Percentiles rank a stretch among this genome's conserved stretches.
Conservation (phyloP, 2,329 filamentous ascomycete species). For the Pyricularia pennisetigena region DNA sequence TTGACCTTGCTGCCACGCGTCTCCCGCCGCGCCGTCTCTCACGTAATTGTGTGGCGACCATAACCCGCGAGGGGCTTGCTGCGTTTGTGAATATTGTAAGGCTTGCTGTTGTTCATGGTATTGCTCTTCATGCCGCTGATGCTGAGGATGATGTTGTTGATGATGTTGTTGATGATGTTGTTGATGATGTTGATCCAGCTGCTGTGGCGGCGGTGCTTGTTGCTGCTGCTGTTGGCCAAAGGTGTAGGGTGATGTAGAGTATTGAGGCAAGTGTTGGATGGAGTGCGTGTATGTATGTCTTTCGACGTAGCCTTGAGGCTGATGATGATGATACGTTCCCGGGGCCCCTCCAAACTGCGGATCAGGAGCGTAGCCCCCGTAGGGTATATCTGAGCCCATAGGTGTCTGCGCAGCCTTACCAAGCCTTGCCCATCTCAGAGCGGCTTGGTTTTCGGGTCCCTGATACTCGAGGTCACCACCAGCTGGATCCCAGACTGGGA, state of each 20-base stretch:
- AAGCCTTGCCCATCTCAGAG: slow-evolving; percentile 15
- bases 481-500: slow-evolving; percentile 49
- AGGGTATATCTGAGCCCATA: not conserved
- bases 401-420: slow-evolving; percentile 7
- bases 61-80: not conserved
- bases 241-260: not conserved
- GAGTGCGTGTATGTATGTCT: not conserved
- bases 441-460: slow-evolving; percentile 25
- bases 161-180: not conserved
- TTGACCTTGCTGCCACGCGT: not conserved
- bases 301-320: not conserved
- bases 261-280: not conserved
- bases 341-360: not conserved
- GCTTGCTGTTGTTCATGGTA: slow-evolving; percentile 12
- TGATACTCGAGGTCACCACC: slow-evolving; percentile 20
- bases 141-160: not conserved
- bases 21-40: not conserved
- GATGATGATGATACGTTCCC: not conserved
- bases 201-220: not conserved
- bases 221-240: slow-evolving; percentile 4
- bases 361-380: not conserved
- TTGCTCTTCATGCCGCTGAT: not conserved
- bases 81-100: not conserved
- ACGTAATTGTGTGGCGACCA: not conserved
- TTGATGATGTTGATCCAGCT: not conserved